phyloP scores from a whole-genome alignment of 202 grass and related monocot genomes.

The Eragrostis tef region DNA sequence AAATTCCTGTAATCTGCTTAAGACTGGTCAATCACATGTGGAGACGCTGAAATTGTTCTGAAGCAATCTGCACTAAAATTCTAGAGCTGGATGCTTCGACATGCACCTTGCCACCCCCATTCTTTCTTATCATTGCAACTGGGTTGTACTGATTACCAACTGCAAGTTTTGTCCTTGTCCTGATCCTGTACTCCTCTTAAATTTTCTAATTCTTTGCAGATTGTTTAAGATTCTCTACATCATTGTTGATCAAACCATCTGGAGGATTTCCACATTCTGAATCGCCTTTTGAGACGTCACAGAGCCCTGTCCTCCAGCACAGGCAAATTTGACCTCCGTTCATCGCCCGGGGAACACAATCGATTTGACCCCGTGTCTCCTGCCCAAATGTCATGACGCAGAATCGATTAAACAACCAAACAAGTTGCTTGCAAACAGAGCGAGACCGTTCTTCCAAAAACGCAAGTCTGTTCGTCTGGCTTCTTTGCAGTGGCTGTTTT shows the following conservation, averaged over 20 bases:
- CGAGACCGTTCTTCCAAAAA: slow-evolving; percentile 22
- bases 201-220: background rate
- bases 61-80: slow-evolving; percentile 22
- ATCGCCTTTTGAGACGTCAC: background rate
- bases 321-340: slow-evolving; percentile 21
- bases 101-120: slow-evolving; percentile 37
- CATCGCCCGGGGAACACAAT: background rate
- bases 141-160: background rate
- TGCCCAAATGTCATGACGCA: background rate
- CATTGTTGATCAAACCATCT: background rate
- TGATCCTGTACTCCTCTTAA: background rate
- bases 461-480: too few relatives aligned
- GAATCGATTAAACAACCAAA: background rate
- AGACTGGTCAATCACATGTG: slow-evolving; percentile 50
- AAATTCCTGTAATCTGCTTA: slow-evolving; percentile 28
- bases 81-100: slow-evolving; percentile 38
- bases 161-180: slow-evolving; percentile 15
- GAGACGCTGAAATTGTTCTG: slow-evolving; percentile 3
- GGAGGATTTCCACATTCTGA: background rate
- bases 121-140: slow-evolving; percentile 16
- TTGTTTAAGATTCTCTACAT: background rate
- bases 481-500: too few relatives aligned
- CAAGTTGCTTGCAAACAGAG: background rate
- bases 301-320: background rate
- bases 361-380: slow-evolving; percentile 28